These are phyloP conservation scores for Lophiostoma macrostomum DNA, from an alignment of 495 filamentous ascomycete genomes.

Conservation along the genomic window DNA sequence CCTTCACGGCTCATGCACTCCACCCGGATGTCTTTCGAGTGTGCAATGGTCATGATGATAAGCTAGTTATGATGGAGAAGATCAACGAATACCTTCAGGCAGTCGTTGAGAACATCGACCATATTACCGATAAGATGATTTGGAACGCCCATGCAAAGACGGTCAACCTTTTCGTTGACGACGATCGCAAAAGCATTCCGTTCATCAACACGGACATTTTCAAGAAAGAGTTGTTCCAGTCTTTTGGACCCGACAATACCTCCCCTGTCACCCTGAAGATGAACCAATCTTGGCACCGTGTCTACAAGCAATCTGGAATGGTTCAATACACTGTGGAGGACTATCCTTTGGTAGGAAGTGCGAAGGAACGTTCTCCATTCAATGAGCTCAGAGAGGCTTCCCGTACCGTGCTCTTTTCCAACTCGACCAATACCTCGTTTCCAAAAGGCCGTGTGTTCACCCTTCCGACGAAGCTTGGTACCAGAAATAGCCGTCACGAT, in stretches of 20 bases:
- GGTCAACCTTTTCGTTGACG: conserved; percentile 12
- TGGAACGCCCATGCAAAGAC: conserved; percentile 6
- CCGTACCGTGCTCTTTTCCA: not conserved
- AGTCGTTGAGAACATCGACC: not conserved
- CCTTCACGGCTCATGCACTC: conserved; percentile 16
- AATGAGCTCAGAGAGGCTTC: conserved; percentile 5
- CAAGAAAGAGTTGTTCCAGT: not conserved
- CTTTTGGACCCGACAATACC: conserved; percentile 4
- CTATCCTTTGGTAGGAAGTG: conserved; percentile 9
- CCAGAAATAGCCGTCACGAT: too few species aligned
- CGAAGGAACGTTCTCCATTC: conserved; percentile 7
- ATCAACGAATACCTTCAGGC: conserved; percentile 4
- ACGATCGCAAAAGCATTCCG: not conserved
- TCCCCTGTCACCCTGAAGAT: not conserved
- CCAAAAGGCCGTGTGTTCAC: too few species aligned
- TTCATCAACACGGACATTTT: conserved; percentile 9
- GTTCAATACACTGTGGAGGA: conserved; percentile 4
- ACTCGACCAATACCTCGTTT: too few species aligned
- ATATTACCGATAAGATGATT: conserved; percentile 11
- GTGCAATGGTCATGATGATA: not conserved
- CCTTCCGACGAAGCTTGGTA: too few species aligned
- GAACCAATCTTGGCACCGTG: conserved; percentile 16
- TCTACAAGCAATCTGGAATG: not conserved
- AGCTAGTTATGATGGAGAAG: not conserved
- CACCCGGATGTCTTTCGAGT: not conserved